Conservation (phyloP, 2,329 filamentous ascomycete genomes). For the Graphilbum ipis-grandicollis region DNA sequence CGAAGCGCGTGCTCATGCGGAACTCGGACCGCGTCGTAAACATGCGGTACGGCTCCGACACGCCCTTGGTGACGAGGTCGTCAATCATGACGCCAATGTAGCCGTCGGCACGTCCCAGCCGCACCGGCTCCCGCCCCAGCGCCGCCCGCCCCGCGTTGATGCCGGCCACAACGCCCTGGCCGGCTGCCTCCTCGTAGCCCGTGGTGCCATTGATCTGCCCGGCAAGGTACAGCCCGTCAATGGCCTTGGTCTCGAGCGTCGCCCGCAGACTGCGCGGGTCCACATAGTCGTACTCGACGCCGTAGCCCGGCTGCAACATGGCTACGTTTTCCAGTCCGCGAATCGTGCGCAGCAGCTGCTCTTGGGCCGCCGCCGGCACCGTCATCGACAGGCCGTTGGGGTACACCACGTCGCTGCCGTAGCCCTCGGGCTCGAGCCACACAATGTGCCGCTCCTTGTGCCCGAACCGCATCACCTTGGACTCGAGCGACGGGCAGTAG, state of each 20-base stretch:
- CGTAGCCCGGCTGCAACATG: slow-evolving; percentile 92
- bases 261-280: slow-evolving; percentile 75
- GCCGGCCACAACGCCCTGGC: slow-evolving; percentile 80
- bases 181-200: slow-evolving; percentile 92
- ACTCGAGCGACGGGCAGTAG: slow-evolving; percentile 91
- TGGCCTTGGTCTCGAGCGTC: slow-evolving; percentile 89
- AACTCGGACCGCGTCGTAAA: slow-evolving; percentile 95
- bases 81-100: slow-evolving; percentile 99
- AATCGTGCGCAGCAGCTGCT: slow-evolving; percentile 70
- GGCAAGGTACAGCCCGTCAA: slow-evolving; percentile 74
- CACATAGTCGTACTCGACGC: slow-evolving; percentile 97
- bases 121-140: slow-evolving; percentile 44
- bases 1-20: slow-evolving; percentile 76
- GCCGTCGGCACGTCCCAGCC: slow-evolving; percentile 65
- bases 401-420: slow-evolving; percentile 77
- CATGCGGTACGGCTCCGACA: slow-evolving; percentile 95
- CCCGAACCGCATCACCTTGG: slow-evolving; percentile 77
- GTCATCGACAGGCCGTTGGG: slow-evolving; percentile 98
- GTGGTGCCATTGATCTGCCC: slow-evolving; percentile 98
- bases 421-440: slow-evolving; percentile 94
- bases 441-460: slow-evolving; percentile 72
- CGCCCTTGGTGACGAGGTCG: slow-evolving; percentile 89
- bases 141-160: slow-evolving; percentile 84
- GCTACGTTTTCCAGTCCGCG: slow-evolving; percentile 72
- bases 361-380: slow-evolving; percentile 73